Conservation (phyloP, 495 filamentous ascomycete genomes). For the Penicillium taxi region DNA sequence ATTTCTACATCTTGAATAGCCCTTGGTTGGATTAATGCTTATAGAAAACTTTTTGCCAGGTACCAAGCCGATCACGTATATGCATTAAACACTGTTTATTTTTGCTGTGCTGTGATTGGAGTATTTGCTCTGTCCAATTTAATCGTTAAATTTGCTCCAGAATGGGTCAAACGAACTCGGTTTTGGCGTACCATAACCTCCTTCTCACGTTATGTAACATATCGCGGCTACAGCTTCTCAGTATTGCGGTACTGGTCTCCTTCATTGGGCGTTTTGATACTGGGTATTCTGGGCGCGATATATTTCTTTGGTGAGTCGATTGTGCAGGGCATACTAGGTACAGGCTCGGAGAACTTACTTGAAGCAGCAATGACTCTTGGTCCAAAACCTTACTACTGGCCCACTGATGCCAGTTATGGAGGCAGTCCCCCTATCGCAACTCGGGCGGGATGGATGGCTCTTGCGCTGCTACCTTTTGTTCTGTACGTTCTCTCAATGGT, state of each 20-base stretch:
- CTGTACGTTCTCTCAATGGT: constrained; percentile 26
- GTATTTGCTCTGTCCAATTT: constrained; percentile 38
- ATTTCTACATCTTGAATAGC: constrained; percentile 1
- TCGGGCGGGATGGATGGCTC: constrained; percentile 45
- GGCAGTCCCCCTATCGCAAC: constrained; percentile 45
- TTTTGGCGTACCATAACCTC: constrained; percentile 20
- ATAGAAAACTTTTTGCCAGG: constrained; percentile 19
- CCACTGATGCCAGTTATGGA: constrained; percentile 42
- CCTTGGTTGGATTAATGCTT: constrained; percentile 1
- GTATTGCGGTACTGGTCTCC: constrained; percentile 19
- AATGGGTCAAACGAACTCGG: constrained; percentile 14
- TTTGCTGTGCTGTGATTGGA: constrained; percentile 40
- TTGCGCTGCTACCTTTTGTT: constrained; percentile 45
- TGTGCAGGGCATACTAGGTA: too few species aligned
- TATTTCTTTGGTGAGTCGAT: constrained; percentile 26
- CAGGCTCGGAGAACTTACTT: constrained; percentile 1
- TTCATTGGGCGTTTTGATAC: constrained; percentile 14
- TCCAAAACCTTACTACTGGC: constrained; percentile 52
- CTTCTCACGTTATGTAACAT: constrained; percentile 18
- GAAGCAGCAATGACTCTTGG: constrained; percentile 39
- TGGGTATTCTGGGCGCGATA: constrained; percentile 15
- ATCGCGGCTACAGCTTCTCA: constrained; percentile 15
- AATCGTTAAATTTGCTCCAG: constrained; percentile 13
- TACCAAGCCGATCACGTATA: constrained; percentile 48
- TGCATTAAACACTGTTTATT: constrained; percentile 40